Conservation (phyloP, 257 asterid genomes). For the Osmanthus fragrans region DNA sequence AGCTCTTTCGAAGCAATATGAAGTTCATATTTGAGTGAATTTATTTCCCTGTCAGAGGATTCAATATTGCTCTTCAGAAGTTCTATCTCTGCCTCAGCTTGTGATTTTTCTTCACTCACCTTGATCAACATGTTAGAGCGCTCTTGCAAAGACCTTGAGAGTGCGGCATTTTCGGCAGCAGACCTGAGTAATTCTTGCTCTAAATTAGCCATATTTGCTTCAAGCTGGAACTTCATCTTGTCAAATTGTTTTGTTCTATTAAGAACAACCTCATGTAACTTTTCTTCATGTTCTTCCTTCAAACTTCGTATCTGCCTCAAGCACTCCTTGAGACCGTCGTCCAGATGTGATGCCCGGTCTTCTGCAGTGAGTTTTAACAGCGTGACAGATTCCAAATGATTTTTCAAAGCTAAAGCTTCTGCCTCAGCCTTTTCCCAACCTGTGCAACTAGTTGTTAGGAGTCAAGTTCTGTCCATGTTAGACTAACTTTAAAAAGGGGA, state of each 20-base stretch:
- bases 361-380: constrained; percentile 92
- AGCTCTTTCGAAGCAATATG: constrained; percentile 79
- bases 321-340: constrained; percentile 96
- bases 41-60: constrained; percentile 72
- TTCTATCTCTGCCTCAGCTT: constrained; percentile 77
- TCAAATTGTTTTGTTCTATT: constrained; percentile 73
- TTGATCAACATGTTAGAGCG: constrained; percentile 83
- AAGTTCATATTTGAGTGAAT: constrained; percentile 80
- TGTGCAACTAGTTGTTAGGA: constrained; percentile 32
- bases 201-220: constrained; percentile 57
- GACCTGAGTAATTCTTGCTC: constrained; percentile 80
- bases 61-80: constrained; percentile 61
- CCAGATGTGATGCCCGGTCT: constrained; percentile 84
- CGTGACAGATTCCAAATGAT: constrained; percentile 89
- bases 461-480: constrained; percentile 20
- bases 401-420: constrained; percentile 86
- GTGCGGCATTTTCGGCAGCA: constrained; percentile 83
- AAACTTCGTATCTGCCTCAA: constrained; percentile 85
- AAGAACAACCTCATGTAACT: constrained; percentile 67
- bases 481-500: background rate
- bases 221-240: constrained; percentile 75
- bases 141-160: constrained; percentile 89
- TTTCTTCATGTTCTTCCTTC: constrained; percentile 85
- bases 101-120: constrained; percentile 78
- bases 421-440: constrained; percentile 99